phyloP scores from a whole-genome alignment of 306 rosid species.

The Rosa chinensis region DNA sequence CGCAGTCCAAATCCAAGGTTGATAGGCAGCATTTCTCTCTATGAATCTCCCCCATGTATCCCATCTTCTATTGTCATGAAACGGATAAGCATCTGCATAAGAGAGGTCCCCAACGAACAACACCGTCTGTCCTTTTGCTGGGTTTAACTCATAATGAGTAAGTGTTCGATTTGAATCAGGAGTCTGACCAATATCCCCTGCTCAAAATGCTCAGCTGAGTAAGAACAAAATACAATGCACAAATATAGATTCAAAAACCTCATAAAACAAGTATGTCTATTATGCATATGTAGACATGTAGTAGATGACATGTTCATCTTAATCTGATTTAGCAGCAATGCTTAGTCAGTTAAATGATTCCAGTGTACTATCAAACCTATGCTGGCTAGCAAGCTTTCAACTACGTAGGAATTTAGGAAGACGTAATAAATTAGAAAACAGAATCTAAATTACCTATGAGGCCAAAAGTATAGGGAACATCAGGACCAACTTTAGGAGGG shows the following conservation, averaged over 20 bases:
- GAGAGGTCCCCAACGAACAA: slow-evolving; percentile 65
- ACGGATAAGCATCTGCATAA: slow-evolving; percentile 66
- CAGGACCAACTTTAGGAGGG: slow-evolving; percentile 71
- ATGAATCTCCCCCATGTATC: slow-evolving; percentile 79
- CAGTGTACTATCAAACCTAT: neutral
- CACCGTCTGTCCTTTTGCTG: slow-evolving; percentile 47
- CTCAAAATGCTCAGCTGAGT: slow-evolving; percentile 19
- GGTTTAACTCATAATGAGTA: slow-evolving; percentile 56
- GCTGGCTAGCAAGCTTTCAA: neutral
- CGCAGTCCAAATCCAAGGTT: slow-evolving; percentile 73
- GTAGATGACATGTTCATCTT: neutral
- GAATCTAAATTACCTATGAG: slow-evolving; percentile 48
- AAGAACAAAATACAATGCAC: slow-evolving; percentile 4
- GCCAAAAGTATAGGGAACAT: slow-evolving; percentile 73
- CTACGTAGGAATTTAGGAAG: neutral
- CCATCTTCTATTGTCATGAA: slow-evolving; percentile 70
- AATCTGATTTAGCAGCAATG: neutral
- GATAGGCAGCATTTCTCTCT: slow-evolving; percentile 72
- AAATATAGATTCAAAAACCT: neutral
- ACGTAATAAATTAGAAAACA: neutral
- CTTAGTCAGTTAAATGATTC: neutral
- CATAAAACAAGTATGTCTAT: neutral
- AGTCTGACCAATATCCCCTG: slow-evolving; percentile 84
- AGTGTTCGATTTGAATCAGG: slow-evolving; percentile 59
- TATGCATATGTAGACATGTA: neutral